Percentiles rank a stretch among this genome's conserved stretches.
Evolutionary conservation across 75 land plant genomes (phyloP).

Genomic region (Isoetes taiwanensis): DNA sequence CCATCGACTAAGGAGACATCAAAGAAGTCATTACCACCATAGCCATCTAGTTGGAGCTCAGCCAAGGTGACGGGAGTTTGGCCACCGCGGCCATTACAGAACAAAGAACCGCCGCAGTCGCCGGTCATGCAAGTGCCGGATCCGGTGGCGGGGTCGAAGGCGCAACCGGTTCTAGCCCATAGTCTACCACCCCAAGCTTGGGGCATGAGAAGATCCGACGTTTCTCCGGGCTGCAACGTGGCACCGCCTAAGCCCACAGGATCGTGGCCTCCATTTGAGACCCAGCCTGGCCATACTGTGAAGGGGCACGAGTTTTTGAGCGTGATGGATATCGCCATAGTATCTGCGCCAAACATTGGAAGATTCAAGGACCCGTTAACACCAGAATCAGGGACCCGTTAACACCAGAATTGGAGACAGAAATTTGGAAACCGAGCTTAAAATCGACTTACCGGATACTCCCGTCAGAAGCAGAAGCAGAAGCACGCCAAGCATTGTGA

Average conservation of each 20-base stretch:
- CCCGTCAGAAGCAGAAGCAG: too few relatives aligned
- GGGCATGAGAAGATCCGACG: neutral
- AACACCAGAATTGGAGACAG: too few relatives aligned
- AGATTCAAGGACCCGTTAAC: too few relatives aligned
- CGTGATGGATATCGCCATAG: too few relatives aligned
- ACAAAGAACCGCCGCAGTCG: neutral
- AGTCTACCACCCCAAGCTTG: neutral
- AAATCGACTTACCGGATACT: too few relatives aligned
- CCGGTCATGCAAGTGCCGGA: neutral
- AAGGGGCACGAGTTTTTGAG: neutral
- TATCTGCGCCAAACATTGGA: too few relatives aligned
- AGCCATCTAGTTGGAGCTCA: neutral
- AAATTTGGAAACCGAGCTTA: too few relatives aligned
- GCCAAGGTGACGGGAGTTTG: neutral
- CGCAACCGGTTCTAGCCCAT: neutral
- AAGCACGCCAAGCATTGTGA: too few relatives aligned
- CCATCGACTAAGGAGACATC: neutral
- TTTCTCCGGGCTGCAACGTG: neutral
- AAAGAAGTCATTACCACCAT: neutral
- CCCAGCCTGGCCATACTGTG: slow-evolving; percentile 6
- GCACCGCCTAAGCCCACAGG: neutral
- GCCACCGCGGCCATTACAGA: neutral
- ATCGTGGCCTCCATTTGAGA: neutral
- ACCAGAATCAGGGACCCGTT: too few relatives aligned
- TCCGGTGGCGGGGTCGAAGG: neutral